Evolutionary conservation across 179 eudicot genomes (phyloP).

Genomic region (Gypsophila paniculata): DNA sequence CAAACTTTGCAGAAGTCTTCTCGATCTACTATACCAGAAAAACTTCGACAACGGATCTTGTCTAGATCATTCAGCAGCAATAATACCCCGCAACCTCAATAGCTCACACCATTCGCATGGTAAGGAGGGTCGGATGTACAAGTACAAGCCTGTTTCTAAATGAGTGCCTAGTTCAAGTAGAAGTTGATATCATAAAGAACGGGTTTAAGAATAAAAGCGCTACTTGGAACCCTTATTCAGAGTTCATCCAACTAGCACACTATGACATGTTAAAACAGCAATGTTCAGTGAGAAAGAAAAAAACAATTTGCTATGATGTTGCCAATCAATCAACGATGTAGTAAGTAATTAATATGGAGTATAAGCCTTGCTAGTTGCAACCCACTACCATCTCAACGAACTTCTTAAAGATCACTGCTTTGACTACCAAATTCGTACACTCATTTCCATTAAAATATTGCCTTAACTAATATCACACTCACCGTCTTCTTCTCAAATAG

Average conservation of each 20-base stretch:
- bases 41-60: neutral
- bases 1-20: slow-evolving; percentile 2
- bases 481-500: slow-evolving; percentile 62
- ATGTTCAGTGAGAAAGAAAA: neutral
- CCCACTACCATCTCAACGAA: slow-evolving; percentile 3
- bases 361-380: neutral
- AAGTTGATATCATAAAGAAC: neutral
- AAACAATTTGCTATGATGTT: neutral
- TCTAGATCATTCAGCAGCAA: neutral
- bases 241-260: neutral
- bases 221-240: neutral
- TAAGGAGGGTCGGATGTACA: too few species aligned
- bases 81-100: neutral
- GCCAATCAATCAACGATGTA: neutral
- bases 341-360: too few species aligned
- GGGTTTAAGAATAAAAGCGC: neutral
- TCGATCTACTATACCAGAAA: neutral
- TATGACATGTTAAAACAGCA: neutral
- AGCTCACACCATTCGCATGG: too few species aligned
- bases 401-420: neutral
- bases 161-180: too few species aligned
- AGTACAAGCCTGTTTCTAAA: too few species aligned
- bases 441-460: neutral
- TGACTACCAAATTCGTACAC: neutral
- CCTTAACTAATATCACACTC: slow-evolving; percentile 6